A percentile compares a stretch with the other conserved stretches of the same genome.
phyloP scores from a whole-genome alignment of 352 stramenopile genomes.

The Phytopythium montanum region DNA sequence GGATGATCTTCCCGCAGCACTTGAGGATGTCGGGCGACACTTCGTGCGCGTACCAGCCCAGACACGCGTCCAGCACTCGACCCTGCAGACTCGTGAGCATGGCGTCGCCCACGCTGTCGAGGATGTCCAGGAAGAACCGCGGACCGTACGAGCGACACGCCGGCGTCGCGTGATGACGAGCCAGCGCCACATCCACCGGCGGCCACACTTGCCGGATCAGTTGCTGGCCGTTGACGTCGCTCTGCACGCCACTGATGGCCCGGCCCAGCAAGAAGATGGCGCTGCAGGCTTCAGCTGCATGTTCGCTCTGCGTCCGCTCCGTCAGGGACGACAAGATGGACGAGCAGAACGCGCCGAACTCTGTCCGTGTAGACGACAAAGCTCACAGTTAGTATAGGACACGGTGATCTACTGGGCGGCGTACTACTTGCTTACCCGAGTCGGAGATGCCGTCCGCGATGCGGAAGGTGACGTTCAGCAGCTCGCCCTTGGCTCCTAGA shows the following conservation, averaged over 20 bases:
- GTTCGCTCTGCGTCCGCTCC: constrained; percentile 24
- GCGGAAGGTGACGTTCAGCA: constrained; percentile 67
- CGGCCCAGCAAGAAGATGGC: constrained; percentile 47
- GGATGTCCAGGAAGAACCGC: constrained; percentile 51
- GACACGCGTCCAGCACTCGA: constrained; percentile 35
- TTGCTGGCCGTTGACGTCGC: constrained; percentile 17
- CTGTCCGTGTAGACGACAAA: constrained; percentile 17
- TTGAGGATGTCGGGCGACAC: constrained; percentile 38
- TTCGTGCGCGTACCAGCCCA: constrained; percentile 43
- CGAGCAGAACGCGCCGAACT: constrained; percentile 52
- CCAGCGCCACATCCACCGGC: constrained; percentile 31
- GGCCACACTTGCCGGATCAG: constrained; percentile 53
- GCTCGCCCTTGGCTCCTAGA: constrained; percentile 29
- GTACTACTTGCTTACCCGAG: constrained; percentile 33
- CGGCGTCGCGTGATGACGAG: constrained; percentile 20
- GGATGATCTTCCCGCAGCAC: constrained; percentile 36
- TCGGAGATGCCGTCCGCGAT: constrained; percentile 39
- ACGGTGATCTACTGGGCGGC: background rate
- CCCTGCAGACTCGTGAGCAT: constrained; percentile 21
- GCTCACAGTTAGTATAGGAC: constrained; percentile 1
- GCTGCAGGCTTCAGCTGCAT: constrained; percentile 19
- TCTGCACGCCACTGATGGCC: constrained; percentile 45
- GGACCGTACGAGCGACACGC: constrained; percentile 29
- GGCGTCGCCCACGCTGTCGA: constrained; percentile 18
- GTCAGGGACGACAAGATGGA: constrained; percentile 33